phyloP scores from a whole-genome alignment of 1,284 basidiomycete genomes.

The Heterobasidion occidentale region DNA sequence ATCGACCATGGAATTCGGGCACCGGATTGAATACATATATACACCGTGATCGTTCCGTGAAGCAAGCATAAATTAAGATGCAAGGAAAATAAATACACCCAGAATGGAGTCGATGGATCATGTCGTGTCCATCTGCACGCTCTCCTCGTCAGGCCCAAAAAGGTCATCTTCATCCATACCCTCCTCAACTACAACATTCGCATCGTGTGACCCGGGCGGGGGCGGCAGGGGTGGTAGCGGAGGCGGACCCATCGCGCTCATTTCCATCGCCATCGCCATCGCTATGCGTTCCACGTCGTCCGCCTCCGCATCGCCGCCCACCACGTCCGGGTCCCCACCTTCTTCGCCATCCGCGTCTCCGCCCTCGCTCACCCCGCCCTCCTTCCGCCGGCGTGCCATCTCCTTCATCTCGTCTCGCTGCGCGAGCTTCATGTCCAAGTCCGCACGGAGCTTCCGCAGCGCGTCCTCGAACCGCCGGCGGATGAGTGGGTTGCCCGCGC shows the following conservation, averaged over 20 bases:
- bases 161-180: slow-evolving; percentile 26
- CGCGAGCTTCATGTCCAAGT: slow-evolving; percentile 80
- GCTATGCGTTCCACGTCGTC: slow-evolving; percentile 1
- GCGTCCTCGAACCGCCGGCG: slow-evolving; percentile 94
- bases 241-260: not conserved
- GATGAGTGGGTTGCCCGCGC: slow-evolving; percentile 84
- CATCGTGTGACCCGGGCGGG: not conserved
- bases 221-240: no score
- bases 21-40: no score
- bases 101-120: slow-evolving; percentile 12
- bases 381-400: slow-evolving; percentile 57
- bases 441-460: slow-evolving; percentile 78
- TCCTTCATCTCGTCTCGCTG: slow-evolving; percentile 75
- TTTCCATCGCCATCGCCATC: slow-evolving; percentile 7
- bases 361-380: slow-evolving; percentile 41
- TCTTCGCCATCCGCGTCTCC: slow-evolving; percentile 30
- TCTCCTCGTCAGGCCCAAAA: slow-evolving; percentile 48
- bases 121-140: slow-evolving; percentile 32
- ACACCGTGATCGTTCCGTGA: no score
- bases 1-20: not conserved
- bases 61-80: not conserved
- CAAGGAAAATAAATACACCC: not conserved
- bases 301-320: slow-evolving; percentile 6
- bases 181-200: not conserved
- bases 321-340: slow-evolving; percentile 7